A percentile compares a stretch with the other conserved stretches of the same genome.
Conservation (phyloP, 768 basidiomycete genomes). For the Lactarius indigo region DNA sequence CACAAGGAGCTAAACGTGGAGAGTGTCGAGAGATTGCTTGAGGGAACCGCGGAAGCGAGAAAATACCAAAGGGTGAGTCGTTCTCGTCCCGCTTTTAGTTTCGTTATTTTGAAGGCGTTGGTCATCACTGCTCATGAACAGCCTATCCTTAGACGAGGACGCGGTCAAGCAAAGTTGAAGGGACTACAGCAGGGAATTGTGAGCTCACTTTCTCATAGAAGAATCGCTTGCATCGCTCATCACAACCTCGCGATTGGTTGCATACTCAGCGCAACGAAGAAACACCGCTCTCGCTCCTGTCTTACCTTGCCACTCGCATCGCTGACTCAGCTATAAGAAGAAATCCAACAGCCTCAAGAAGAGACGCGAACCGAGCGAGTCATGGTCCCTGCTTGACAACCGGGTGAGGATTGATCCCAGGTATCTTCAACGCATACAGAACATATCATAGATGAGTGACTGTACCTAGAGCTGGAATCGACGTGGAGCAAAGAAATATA, state of each 20-base stretch:
- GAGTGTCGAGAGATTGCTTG: slow-evolving; percentile 89
- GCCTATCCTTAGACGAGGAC: slow-evolving; percentile 83
- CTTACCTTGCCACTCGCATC: background rate
- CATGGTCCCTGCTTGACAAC: slow-evolving; percentile 30
- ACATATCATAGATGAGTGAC: slow-evolving; percentile 19
- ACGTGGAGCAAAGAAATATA: background rate
- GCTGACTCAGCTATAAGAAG: slow-evolving; percentile 7
- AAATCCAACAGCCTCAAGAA: background rate
- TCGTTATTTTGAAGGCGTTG: background rate
- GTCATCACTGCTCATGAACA: slow-evolving; percentile 59
- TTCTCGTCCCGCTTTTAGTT: background rate
- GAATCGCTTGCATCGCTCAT: slow-evolving; percentile 30
- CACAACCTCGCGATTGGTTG: slow-evolving; percentile 23
- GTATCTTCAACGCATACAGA: slow-evolving; percentile 16
- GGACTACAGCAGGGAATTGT: slow-evolving; percentile 65
- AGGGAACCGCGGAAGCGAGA: slow-evolving; percentile 88
- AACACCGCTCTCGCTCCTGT: slow-evolving; percentile 40
- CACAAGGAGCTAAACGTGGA: slow-evolving; percentile 92
- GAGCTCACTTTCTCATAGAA: slow-evolving; percentile 28
- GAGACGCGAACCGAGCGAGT: slow-evolving; percentile 28
- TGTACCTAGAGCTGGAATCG: slow-evolving; percentile 6
- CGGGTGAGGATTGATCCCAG: background rate
- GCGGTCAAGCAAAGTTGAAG: slow-evolving; percentile 76
- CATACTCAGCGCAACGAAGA: slow-evolving; percentile 25
- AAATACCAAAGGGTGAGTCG: slow-evolving; percentile 79